Conservation (phyloP, 148 eudicot genomes). For the Cornus controversa region DNA sequence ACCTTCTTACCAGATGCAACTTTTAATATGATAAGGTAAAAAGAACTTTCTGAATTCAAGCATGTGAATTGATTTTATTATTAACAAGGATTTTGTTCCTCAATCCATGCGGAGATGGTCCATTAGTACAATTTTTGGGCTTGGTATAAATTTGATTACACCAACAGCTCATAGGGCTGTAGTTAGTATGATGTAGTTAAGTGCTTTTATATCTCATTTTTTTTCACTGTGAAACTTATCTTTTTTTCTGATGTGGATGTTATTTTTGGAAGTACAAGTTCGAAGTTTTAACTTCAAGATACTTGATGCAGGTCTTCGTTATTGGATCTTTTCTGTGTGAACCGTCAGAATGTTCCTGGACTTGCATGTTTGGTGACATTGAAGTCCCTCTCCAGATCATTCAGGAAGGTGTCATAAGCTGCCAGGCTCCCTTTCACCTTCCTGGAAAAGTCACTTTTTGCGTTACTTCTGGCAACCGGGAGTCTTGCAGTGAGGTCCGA, state of each 20-base stretch:
- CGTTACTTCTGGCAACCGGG: slow-evolving; percentile 72
- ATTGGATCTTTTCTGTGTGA: slow-evolving; percentile 80
- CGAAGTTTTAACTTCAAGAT: neutral
- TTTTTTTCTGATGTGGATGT: neutral
- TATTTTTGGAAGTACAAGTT: neutral
- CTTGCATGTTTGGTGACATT: slow-evolving; percentile 85
- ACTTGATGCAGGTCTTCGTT: slow-evolving; percentile 70
- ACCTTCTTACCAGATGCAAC: neutral
- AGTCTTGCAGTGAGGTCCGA: slow-evolving; percentile 85
- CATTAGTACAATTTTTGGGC: neutral
- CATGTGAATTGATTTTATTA: neutral
- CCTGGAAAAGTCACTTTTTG: slow-evolving; percentile 76
- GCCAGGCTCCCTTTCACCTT: slow-evolving; percentile 71
- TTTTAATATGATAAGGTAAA: neutral
- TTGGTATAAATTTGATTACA: neutral
- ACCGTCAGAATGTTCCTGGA: slow-evolving; percentile 61
- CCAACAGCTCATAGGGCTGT: neutral
- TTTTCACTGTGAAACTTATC: neutral
- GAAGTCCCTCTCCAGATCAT: slow-evolving; percentile 79
- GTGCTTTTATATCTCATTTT: neutral
- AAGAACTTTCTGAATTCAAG: neutral
- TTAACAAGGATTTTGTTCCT: neutral
- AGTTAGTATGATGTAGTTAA: neutral
- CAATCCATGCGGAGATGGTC: neutral
- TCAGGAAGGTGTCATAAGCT: slow-evolving; percentile 79